phyloP scores from a whole-genome alignment of 352 stramenopile genomes.

The Phytophthora pluvialis region DNA sequence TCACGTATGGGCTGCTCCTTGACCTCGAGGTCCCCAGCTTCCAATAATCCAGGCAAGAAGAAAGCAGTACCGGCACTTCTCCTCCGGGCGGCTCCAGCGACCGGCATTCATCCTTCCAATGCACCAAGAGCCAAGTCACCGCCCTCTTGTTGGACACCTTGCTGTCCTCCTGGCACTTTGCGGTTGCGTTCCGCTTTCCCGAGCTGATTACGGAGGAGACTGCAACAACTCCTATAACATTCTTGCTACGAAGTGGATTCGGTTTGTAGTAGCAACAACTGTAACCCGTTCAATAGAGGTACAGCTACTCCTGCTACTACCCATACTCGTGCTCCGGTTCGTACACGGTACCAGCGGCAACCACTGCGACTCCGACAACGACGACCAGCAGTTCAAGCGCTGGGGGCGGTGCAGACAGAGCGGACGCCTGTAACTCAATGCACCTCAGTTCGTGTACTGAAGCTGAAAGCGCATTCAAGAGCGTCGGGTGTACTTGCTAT shows the following conservation, averaged over 20 bases:
- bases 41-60: too few species aligned
- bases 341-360: not conserved
- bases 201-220: not conserved
- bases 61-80: too few species aligned
- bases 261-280: not conserved
- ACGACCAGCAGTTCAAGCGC: constrained; percentile 1
- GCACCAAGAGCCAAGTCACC: not conserved
- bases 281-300: not conserved
- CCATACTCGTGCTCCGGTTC: constrained; percentile 4
- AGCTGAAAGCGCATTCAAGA: constrained; percentile 7
- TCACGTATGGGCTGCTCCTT: too few species aligned
- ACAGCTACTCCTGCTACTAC: not conserved
- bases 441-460: constrained; percentile 16
- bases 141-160: too few species aligned
- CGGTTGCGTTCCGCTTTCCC: not conserved
- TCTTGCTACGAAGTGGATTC: not conserved
- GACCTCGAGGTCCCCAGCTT: too few species aligned
- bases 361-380: constrained; percentile 1
- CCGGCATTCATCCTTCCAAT: too few species aligned
- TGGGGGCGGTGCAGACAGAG: not conserved
- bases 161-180: not conserved
- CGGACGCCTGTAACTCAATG: constrained; percentile 7
- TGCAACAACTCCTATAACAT: not conserved
- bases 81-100: too few species aligned
- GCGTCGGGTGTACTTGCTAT: constrained; percentile 17